Evolutionary conservation across 192 early-diverging fungal species (phyloP).

Genomic region (Phlyctochytrium bullatum): DNA sequence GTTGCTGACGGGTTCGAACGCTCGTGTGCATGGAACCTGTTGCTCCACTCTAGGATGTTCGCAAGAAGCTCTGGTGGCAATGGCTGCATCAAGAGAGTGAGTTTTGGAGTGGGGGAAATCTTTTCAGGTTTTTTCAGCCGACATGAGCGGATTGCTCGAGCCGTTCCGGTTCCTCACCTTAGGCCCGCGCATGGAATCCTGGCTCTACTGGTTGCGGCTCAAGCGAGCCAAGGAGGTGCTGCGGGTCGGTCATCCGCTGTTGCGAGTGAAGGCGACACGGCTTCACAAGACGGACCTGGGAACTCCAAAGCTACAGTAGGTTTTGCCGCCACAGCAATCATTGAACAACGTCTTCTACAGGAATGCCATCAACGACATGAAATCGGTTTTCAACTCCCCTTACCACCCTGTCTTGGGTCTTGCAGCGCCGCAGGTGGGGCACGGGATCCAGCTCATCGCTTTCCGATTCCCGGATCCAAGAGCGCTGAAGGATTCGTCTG

Average conservation of each 20-base stretch:
- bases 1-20: too few relatives aligned
- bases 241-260: slow-evolving; percentile 21
- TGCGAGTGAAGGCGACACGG: neutral
- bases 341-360: neutral
- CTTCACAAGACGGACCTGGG: slow-evolving; percentile 8
- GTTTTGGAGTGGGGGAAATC: too few relatives aligned
- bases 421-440: slow-evolving; percentile 48
- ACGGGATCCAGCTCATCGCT: slow-evolving; percentile 43
- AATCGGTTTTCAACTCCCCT: slow-evolving; percentile 33
- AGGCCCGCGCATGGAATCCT: slow-evolving; percentile 10
- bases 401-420: slow-evolving; percentile 42
- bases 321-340: neutral
- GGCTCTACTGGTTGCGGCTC: slow-evolving; percentile 14
- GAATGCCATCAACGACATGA: slow-evolving; percentile 24
- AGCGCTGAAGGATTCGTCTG: slow-evolving; percentile 21
- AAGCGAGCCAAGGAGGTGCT: slow-evolving; percentile 19
- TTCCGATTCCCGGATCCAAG: slow-evolving; percentile 29
- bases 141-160: too few relatives aligned
- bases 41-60: too few relatives aligned
- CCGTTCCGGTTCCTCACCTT: too few relatives aligned
- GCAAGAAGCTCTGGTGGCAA: too few relatives aligned
- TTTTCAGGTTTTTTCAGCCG: too few relatives aligned
- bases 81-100: too few relatives aligned
- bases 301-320: neutral
- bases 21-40: too few relatives aligned